Evolutionary conservation across 768 basidiomycete species (phyloP), one percentile per base, ranked within the genome.

Genomic region (Pulveroboletus sp.): DNA sequence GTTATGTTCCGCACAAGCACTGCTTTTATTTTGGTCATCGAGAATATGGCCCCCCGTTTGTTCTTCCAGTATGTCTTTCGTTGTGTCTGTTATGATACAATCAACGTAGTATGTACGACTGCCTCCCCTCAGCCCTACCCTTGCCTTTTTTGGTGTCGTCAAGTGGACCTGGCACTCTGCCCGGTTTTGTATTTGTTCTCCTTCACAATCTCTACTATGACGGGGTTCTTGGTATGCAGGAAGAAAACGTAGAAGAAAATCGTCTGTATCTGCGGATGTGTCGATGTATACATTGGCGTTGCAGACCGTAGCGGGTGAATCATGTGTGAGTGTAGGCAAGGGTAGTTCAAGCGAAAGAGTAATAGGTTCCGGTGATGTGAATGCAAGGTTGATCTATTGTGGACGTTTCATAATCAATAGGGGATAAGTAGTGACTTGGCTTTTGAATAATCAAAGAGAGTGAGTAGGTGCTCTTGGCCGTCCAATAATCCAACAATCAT

Each of bases 21-120:
- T 21, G 21, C 28, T 37, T 21, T 46, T 18, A 8, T 47, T 32
- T 32, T 10, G 27, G 21, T 46, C 33, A 12, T 24, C 6, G 36
- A 35, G 43, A 43, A 10, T 40, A 49, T n/a, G 27, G n/a, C 18
- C 45, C 37, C 33, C 49, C 9, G 41, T 56, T 52, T 53, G 49
- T 54, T 50, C 43, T 27, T 26, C 26, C n/a, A 49, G 54, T 57
- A 50, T 62, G 56, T 58, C 45, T 47, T 44, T 48, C 37, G 36
- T 52, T 41, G 27, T 39, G 44, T 56, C 43, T 46, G 48, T 51
- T 14, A 67, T 41, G 61, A 63, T 67, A 67, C 46, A 50, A 49
- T 38, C 43, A 49, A 43, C 52, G 58, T 69, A 67, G 65, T 67
- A 52, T 67, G 65, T 68, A 68, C 36, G 57, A 66, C 46, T 51